Percentiles rank a stretch among this genome's conserved stretches.
Conservation (phyloP, 495 filamentous ascomycete species). For the Aspergillus affinis region DNA sequence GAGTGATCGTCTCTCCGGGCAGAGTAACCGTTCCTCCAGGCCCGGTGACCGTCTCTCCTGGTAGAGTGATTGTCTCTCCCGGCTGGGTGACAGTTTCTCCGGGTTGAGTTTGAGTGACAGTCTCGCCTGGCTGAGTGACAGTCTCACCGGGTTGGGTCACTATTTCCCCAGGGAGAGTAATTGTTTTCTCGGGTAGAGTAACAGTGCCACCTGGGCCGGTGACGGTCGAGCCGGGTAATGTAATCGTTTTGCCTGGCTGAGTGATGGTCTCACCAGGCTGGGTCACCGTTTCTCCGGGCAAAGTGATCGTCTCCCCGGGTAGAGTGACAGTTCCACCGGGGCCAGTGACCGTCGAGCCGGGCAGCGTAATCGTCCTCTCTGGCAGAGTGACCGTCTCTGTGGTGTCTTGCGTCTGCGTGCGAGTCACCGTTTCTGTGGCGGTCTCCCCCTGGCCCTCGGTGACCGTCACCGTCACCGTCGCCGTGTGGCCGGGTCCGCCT, state of each 20-base stretch:
- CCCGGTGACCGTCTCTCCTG: slow-evolving; percentile 8
- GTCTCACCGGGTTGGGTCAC: slow-evolving; percentile 5
- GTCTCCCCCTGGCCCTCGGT: not conserved
- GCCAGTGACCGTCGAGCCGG: slow-evolving; percentile 21
- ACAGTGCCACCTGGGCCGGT: slow-evolving; percentile 26
- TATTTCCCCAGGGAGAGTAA: not conserved
- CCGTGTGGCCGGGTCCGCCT: not conserved
- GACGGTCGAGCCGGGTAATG: slow-evolving; percentile 13
- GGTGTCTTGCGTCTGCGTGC: not conserved
- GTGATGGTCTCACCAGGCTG: slow-evolving; percentile 1
- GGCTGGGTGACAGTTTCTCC: slow-evolving; percentile 4
- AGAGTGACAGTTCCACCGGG: slow-evolving; percentile 21
- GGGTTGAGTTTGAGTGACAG: slow-evolving; percentile 6
- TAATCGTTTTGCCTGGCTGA: slow-evolving; percentile 6
- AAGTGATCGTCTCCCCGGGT: slow-evolving; percentile 8
- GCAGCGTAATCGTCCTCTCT: slow-evolving; percentile 4
- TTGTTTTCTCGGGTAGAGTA: slow-evolving; percentile 1
- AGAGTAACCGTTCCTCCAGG: slow-evolving; percentile 21
- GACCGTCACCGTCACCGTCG: not conserved
- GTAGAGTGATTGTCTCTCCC: not conserved
- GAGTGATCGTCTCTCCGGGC: slow-evolving; percentile 21
- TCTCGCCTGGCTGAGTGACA: slow-evolving; percentile 6
- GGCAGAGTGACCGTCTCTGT: not conserved
- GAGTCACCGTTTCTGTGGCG: not conserved
- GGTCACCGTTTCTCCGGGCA: slow-evolving; percentile 3